Conservation (phyloP, 768 basidiomycete genomes). For the Udeniomyces megalosporus region DNA sequence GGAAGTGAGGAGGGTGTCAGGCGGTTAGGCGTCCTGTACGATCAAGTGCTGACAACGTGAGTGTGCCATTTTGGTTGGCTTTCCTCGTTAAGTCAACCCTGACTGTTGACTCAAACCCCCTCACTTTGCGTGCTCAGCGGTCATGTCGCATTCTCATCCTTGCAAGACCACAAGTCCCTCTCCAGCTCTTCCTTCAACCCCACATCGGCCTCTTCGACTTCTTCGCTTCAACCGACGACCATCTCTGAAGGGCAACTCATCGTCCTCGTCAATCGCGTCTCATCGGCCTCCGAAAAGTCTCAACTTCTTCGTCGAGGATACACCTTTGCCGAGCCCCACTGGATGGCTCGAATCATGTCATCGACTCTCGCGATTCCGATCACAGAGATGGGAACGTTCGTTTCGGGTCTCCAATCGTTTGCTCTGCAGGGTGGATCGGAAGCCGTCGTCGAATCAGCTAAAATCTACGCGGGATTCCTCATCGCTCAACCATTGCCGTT, state of each 20-base stretch:
- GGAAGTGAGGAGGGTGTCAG: constrained; percentile 23
- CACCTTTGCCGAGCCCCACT: constrained; percentile 27
- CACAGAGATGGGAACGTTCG: constrained; percentile 23
- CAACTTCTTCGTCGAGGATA: constrained; percentile 25
- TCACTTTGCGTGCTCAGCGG: constrained; percentile 4
- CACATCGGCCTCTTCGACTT: too few species aligned
- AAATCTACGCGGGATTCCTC: constrained; percentile 26
- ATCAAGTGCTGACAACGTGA: constrained; percentile 30
- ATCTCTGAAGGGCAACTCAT: constrained; percentile 30
- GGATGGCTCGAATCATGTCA: constrained; percentile 25
- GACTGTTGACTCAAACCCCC: neutral
- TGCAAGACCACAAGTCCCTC: too few species aligned
- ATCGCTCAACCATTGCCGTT: constrained; percentile 30
- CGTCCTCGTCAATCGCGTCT: constrained; percentile 25
- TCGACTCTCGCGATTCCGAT: constrained; percentile 26
- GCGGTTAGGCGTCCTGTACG: constrained; percentile 28
- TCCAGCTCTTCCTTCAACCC: too few species aligned
- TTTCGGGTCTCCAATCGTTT: constrained; percentile 24
- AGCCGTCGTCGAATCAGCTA: constrained; percentile 20
- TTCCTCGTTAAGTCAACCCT: neutral
- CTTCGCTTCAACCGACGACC: constrained; percentile 16
- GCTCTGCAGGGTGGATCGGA: constrained; percentile 22
- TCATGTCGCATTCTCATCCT: neutral
- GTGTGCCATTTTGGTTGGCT: constrained; percentile 1
- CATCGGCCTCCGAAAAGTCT: constrained; percentile 21